Evolutionary conservation across 2,329 filamentous ascomycete species (phyloP).

Genomic region (Cladosporium sp.): DNA sequence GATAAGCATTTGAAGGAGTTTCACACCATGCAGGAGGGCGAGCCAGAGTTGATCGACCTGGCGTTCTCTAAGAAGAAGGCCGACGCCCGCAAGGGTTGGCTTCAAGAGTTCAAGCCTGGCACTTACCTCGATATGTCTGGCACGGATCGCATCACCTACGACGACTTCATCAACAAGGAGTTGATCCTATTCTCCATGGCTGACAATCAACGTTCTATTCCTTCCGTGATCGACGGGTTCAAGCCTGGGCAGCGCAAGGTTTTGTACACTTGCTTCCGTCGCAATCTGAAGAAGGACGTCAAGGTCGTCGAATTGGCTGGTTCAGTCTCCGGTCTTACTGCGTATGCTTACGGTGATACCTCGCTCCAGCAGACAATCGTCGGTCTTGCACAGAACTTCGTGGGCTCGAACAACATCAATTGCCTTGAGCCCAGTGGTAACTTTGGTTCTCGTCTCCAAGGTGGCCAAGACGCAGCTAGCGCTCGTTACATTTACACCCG

Average conservation of each 20-base stretch:
- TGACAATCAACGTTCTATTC: constrained; percentile 95
- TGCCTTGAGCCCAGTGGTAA: constrained; percentile 93
- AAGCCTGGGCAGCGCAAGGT: constrained; percentile 98
- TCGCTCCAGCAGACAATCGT: constrained; percentile 97
- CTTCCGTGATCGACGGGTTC: constrained; percentile 87
- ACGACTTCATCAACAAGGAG: constrained; percentile 96
- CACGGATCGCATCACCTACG: constrained; percentile 70
- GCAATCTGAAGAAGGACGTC: constrained; percentile 87
- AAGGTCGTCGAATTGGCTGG: constrained; percentile 95
- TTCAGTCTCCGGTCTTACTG: constrained; percentile 84
- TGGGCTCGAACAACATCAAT: constrained; percentile 98
- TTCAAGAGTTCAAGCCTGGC: constrained; percentile 87
- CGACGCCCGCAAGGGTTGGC: constrained; percentile 95
- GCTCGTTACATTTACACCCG: constrained; percentile 98
- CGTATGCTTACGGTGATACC: constrained; percentile 90
- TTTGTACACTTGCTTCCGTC: constrained; percentile 87
- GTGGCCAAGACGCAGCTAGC: constrained; percentile 88
- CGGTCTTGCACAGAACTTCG: constrained; percentile 87
- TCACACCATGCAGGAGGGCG: constrained; percentile 74
- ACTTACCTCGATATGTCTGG: constrained; percentile 86
- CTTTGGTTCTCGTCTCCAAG: constrained; percentile 92
- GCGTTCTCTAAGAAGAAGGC: constrained; percentile 99
- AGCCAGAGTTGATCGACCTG: constrained; percentile 82
- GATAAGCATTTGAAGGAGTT: constrained; percentile 95
- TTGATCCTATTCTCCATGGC: constrained; percentile 99